These are phyloP conservation scores for Fagopyrum esculentum DNA, from an alignment of 148 eudicot genomes.

Conservation along the genomic window DNA sequence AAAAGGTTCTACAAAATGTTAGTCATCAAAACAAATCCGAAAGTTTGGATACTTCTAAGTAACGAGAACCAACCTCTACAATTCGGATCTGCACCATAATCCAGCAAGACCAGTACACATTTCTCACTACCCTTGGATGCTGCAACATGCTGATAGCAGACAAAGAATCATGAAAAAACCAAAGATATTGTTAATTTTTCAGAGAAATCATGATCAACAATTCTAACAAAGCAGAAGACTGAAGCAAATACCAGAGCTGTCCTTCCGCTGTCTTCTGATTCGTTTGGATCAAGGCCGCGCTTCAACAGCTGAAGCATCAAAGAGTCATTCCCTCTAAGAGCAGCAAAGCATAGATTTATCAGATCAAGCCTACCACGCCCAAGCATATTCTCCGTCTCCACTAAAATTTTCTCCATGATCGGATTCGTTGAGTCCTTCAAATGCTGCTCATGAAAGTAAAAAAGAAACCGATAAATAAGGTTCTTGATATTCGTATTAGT, in stretches of 20 bases:
- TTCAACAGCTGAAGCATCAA: constrained; percentile 56
- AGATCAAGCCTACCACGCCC: constrained; percentile 69
- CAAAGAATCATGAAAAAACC: neutral
- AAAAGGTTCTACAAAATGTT: constrained; percentile 6
- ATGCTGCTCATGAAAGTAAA: constrained; percentile 24
- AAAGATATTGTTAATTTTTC: neutral
- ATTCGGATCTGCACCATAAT: constrained; percentile 78
- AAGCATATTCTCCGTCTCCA: constrained; percentile 60
- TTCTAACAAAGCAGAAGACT: neutral
- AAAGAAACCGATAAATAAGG: neutral
- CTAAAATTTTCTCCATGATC: constrained; percentile 47
- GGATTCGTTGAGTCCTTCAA: constrained; percentile 42
- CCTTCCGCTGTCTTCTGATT: constrained; percentile 72
- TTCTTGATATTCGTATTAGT: neutral
- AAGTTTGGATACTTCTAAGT: neutral
- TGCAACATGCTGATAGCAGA: constrained; percentile 66
- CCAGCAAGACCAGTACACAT: constrained; percentile 72
- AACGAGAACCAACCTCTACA: constrained; percentile 48
- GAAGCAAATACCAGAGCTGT: constrained; percentile 55
- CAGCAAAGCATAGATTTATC: constrained; percentile 55
- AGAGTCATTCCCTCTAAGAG: constrained; percentile 49
- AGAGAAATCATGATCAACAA: neutral
- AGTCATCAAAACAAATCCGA: neutral
- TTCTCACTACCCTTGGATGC: constrained; percentile 75
- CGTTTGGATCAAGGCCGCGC: constrained; percentile 86